These are phyloP conservation scores for Sclerotinia sclerotiorum DNA, from an alignment of 2,329 filamentous ascomycete species.

Conservation along the genomic window DNA sequence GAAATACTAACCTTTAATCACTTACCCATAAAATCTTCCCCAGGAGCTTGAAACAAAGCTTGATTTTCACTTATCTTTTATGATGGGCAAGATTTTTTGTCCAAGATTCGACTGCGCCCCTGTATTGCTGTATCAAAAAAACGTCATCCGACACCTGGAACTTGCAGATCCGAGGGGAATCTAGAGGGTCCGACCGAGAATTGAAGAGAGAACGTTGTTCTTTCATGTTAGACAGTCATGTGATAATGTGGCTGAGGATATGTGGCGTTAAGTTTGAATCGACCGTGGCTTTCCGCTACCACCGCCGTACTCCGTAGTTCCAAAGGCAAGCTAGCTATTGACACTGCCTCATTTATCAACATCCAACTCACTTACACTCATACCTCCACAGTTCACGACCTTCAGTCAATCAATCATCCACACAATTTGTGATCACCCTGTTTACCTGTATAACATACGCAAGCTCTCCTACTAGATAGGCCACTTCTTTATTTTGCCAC, in stretches of 20 bases:
- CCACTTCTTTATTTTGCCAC: slow-evolving; percentile 23
- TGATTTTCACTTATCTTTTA: slow-evolving; percentile 22
- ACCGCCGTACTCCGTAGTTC: neutral
- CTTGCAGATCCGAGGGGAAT: slow-evolving; percentile 3
- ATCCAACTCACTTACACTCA: slow-evolving; percentile 10
- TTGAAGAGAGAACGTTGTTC: slow-evolving; percentile 11
- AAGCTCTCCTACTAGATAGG: neutral
- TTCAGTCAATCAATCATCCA: neutral
- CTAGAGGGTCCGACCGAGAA: neutral
- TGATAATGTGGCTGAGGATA: neutral
- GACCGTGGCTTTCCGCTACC: neutral
- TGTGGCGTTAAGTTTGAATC: slow-evolving; percentile 6
- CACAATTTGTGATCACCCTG: neutral
- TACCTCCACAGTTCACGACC: slow-evolving; percentile 5
- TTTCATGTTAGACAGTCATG: neutral
- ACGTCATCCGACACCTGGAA: slow-evolving; percentile 19
- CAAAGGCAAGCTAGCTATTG: neutral
- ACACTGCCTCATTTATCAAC: slow-evolving; percentile 21
- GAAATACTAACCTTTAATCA: neutral
- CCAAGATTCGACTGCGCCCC: slow-evolving; percentile 19
- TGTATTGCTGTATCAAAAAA: slow-evolving; percentile 9
- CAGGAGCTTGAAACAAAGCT: slow-evolving; percentile 13
- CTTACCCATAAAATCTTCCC: neutral
- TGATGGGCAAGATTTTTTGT: slow-evolving; percentile 13
- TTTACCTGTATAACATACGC: neutral